phyloP scores from a whole-genome alignment of 2,329 filamentous ascomycete genomes.

The Epichloe amarillans region DNA sequence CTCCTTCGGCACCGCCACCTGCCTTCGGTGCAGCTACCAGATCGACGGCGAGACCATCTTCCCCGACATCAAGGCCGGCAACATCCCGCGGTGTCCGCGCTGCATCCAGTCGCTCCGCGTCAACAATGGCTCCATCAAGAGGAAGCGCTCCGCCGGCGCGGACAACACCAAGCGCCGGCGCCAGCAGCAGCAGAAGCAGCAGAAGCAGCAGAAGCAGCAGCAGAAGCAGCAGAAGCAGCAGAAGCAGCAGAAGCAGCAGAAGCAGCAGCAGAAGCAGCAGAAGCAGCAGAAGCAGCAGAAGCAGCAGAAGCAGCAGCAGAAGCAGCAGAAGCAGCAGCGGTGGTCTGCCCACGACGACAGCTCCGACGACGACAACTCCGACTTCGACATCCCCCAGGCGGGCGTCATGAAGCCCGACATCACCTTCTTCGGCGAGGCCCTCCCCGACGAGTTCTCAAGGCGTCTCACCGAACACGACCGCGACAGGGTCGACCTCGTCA shows the following conservation, averaged over 20 bases:
- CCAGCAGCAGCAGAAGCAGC: not conserved
- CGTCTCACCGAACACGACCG: constrained; percentile 73
- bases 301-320: not conserved
- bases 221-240: constrained; percentile 1
- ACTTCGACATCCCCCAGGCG: constrained; percentile 42
- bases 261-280: not conserved
- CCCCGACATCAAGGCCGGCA: constrained; percentile 60
- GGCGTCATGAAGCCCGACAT: constrained; percentile 96
- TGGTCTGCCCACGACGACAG: constrained; percentile 26
- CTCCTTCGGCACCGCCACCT: constrained; percentile 85
- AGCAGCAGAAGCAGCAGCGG: constrained; percentile 9
- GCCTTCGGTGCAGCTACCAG: constrained; percentile 65
- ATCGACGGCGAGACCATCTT: constrained; percentile 69
- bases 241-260: not conserved
- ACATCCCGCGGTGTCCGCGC: constrained; percentile 62
- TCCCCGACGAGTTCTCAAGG: constrained; percentile 71
- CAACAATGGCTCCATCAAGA: constrained; percentile 18
- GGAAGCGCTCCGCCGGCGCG: constrained; percentile 25
- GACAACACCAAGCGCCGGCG: constrained; percentile 20
- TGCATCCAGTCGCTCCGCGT: constrained; percentile 45
- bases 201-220: no score
- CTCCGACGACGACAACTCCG: constrained; percentile 33
- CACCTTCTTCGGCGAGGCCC: constrained; percentile 88
- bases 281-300: no score
- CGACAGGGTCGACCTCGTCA: constrained; percentile 70